These are phyloP conservation scores for Coemansia sp. DNA, from an alignment of 371 early-diverging fungal species.

Conservation along the genomic window DNA sequence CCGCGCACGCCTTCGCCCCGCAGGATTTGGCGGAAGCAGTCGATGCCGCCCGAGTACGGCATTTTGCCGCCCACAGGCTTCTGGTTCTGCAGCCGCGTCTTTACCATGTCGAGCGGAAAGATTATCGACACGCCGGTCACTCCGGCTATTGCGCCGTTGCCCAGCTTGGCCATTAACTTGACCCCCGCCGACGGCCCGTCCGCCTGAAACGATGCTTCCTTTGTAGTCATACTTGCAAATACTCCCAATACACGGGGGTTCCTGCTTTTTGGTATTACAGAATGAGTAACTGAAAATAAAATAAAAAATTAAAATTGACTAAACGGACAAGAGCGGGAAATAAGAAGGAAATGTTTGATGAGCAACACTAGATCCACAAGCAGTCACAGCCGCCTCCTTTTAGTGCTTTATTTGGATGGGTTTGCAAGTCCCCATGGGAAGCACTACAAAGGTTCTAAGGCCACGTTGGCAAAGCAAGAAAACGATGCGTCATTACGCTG, in stretches of 20 bases:
- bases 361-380: background rate
- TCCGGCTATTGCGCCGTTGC: conserved; percentile 65
- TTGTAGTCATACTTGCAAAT: background rate
- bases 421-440: background rate
- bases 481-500: background rate
- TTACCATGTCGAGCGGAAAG: conserved; percentile 64
- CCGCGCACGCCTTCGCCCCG: conserved; percentile 72
- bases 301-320: background rate
- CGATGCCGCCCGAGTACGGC: conserved; percentile 55
- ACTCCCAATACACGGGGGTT: too few relatives aligned
- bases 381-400: background rate
- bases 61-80: conserved; percentile 41
- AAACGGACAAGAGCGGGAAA: background rate
- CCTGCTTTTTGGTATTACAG: background rate
- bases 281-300: background rate
- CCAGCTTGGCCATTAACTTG: conserved; percentile 55
- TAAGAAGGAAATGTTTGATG: background rate
- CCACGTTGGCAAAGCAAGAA: background rate
- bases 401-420: background rate
- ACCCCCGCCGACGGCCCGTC: background rate
- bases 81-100: conserved; percentile 59
- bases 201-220: background rate
- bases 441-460: background rate
- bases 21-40: conserved; percentile 72
- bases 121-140: conserved; percentile 63